Percentiles rank a stretch among this genome's conserved stretches.
phyloP scores from a whole-genome alignment of 306 rosid genomes.

The Prunus padus region DNA sequence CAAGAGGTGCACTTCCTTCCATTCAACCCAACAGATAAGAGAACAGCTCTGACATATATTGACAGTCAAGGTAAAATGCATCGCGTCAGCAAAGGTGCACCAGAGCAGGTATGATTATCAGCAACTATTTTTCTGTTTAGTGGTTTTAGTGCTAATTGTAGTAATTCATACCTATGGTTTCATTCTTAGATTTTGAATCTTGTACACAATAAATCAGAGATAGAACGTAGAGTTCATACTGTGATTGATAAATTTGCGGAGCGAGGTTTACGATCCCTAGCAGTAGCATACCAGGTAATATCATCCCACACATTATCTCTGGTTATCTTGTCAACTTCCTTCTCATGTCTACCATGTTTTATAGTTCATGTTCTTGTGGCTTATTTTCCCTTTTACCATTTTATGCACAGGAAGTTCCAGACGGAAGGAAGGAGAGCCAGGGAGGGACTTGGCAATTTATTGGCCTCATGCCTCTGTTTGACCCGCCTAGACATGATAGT shows the following conservation, averaged over 20 bases:
- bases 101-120: constrained; percentile 64
- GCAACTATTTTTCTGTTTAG: constrained; percentile 1
- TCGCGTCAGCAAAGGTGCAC: constrained; percentile 90
- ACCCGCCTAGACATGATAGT: constrained; percentile 89
- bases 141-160: constrained; percentile 16
- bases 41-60: constrained; percentile 78
- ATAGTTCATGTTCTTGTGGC: constrained; percentile 3
- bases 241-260: constrained; percentile 73
- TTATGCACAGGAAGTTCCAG: constrained; percentile 67
- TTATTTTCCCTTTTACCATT: neutral
- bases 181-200: constrained; percentile 69
- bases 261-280: constrained; percentile 83
- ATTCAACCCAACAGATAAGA: constrained; percentile 82
- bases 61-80: constrained; percentile 72
- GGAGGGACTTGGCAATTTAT: constrained; percentile 81
- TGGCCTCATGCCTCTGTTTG: constrained; percentile 78
- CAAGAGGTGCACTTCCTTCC: constrained; percentile 87
- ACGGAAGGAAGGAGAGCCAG: constrained; percentile 67
- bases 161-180: constrained; percentile 26
- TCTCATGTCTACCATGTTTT: neutral
- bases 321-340: constrained; percentile 6
- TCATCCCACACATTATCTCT: neutral
- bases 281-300: constrained; percentile 77
- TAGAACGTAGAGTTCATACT: constrained; percentile 67
- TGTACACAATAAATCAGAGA: constrained; percentile 63